Percentiles rank a stretch among this genome's conserved stretches.
Evolutionary conservation across 495 filamentous ascomycete genomes (phyloP).

Genomic region (Trichoderma orchidacearum): DNA sequence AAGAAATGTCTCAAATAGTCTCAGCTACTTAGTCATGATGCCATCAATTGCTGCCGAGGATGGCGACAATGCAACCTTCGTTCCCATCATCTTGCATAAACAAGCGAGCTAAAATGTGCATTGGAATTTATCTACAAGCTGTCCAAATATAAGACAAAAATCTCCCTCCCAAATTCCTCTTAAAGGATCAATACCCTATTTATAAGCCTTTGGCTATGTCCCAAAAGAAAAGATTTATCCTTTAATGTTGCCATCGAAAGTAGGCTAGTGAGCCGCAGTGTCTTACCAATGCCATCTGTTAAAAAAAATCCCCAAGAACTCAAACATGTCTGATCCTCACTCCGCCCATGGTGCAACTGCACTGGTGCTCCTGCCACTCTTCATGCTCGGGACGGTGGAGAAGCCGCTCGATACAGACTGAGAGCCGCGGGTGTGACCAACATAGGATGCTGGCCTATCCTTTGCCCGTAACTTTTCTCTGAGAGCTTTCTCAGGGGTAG

Average conservation of each 20-base stretch:
- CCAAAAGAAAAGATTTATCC: too few species aligned
- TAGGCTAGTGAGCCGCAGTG: not conserved
- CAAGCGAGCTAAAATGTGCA: not conserved
- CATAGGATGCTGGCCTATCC: not conserved
- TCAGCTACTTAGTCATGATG: too few species aligned
- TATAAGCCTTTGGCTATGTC: not conserved
- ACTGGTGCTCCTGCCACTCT: not conserved
- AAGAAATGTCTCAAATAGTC: too few species aligned
- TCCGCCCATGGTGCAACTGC: not conserved
- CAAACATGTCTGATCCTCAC: not conserved
- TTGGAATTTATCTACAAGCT: not conserved
- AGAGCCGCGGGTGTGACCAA: not conserved
- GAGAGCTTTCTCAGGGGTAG: conserved; percentile 18
- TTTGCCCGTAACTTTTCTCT: not conserved
- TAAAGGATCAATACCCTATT: too few species aligned
- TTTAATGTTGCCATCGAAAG: too few species aligned
- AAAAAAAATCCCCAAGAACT: not conserved
- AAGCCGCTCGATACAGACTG: not conserved
- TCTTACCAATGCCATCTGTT: not conserved
- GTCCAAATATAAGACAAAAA: not conserved
- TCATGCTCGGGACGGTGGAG: not conserved
- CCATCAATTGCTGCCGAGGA: not conserved
- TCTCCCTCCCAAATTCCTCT: not conserved
- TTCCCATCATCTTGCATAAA: not conserved
- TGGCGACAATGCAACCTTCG: not conserved